Evolutionary conservation across 495 filamentous ascomycete genomes (phyloP), one percentile per base, ranked within the genome.

Genomic region (Penicillium dipodomyicola): DNA sequence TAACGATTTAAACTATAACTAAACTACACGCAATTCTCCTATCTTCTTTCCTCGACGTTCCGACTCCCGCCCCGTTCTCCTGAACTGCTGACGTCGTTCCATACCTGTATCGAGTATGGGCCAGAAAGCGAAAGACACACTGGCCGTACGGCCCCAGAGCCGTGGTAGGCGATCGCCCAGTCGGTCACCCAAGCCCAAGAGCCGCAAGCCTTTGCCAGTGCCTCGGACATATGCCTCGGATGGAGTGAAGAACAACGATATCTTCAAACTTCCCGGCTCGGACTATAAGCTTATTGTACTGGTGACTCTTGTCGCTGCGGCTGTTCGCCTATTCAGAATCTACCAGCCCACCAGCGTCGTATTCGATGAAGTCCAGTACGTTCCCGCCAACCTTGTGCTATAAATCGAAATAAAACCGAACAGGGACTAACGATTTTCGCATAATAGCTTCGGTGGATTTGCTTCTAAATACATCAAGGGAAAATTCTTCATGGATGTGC

Each of bases 401-500:
- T 51, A 2, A 20, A 60, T 27, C 44, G 44, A 20, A 23, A 47
- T 25, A 3, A 44, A 19, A 14, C 49, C 29, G 33, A 20, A 25
- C 30, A 30, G 35, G 53, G 20, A 62, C 59, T 52, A 45, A 49
- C 35, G 1, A 41, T 20, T 1, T 29, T 1, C 40, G 19, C 14
- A 35, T 48, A 49, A 67, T 65, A 96, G 92, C 71, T 98, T 98
- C 74, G 94, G 94, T 65, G 94, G 94, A 4, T 98, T 97, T 66
- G 94, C 94, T 41, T 89, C 89, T 57, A 97, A 98, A 70, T 98
- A 98, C 69, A 97, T 98, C 79, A 97, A 97, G 74, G 94, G 94
- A 60, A 84, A 78, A 61, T 98, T 98, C 79, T 98, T 98, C 72
- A 98, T 98, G 94, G 94, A 98, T 67, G 94, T 98, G 4, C 94